Evolutionary conservation across 148 eudicot genomes (phyloP).

Genomic region (Drosera capensis): DNA sequence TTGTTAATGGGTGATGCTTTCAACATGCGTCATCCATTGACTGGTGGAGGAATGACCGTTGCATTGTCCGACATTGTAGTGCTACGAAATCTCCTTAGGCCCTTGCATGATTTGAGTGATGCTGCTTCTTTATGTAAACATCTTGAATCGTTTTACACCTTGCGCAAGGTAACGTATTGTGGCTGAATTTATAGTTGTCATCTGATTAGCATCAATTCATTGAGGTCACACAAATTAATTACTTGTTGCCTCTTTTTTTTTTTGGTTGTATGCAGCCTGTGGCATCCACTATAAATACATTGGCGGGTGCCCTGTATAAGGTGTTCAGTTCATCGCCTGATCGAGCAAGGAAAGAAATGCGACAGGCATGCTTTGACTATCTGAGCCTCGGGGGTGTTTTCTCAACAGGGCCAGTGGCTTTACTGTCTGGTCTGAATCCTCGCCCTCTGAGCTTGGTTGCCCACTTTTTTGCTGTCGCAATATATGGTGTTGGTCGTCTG

Average conservation of each 20-base stretch:
- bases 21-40: constrained; percentile 87
- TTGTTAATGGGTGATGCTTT: constrained; percentile 74
- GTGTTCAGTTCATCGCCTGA: constrained; percentile 74
- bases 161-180: constrained; percentile 47
- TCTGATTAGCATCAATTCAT: neutral
- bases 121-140: constrained; percentile 38
- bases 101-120: constrained; percentile 37
- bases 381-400: constrained; percentile 66
- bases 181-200: neutral
- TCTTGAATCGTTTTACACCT: constrained; percentile 63
- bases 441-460: constrained; percentile 49
- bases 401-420: constrained; percentile 50
- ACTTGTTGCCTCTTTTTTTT: neutral
- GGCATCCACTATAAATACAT: constrained; percentile 63
- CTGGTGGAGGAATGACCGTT: constrained; percentile 91
- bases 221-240: neutral
- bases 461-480: constrained; percentile 73
- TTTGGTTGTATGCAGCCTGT: constrained; percentile 42
- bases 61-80: constrained; percentile 65
- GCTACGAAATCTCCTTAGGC: constrained; percentile 53
- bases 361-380: constrained; percentile 63
- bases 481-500: constrained; percentile 65
- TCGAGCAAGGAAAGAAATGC: constrained; percentile 58
- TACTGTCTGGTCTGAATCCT: constrained; percentile 71
- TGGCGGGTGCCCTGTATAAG: constrained; percentile 67